phyloP scores from a whole-genome alignment of 148 eudicot genomes.

The Rhododendron griersonianum region DNA sequence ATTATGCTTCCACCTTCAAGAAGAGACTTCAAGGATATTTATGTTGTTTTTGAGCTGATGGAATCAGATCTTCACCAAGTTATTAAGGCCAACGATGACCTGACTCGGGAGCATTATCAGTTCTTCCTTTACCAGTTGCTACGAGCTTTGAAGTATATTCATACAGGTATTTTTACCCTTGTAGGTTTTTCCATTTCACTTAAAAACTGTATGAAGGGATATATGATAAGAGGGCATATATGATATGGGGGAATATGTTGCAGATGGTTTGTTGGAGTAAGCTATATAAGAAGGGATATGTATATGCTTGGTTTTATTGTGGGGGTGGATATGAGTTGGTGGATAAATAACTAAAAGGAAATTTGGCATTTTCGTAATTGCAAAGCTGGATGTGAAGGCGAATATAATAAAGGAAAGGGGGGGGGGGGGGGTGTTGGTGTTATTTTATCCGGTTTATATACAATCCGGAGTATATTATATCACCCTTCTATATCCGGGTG shows the following conservation, averaged over 20 bases:
- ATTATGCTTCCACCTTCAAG: conserved; percentile 66
- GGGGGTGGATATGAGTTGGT: not conserved
- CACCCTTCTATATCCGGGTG: not conserved
- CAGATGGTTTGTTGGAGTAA: not conserved
- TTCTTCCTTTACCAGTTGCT: conserved; percentile 63
- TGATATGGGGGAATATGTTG: not conserved
- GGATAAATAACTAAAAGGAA: not conserved
- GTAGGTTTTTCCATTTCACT: not conserved
- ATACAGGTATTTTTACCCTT: conserved; percentile 36
- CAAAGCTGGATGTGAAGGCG: not conserved
- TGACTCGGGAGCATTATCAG: conserved; percentile 59
- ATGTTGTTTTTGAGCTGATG: conserved; percentile 68
- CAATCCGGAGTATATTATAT: not conserved
- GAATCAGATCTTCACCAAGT: conserved; percentile 76
- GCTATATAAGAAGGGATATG: too few relatives aligned
- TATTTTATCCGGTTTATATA: not conserved
- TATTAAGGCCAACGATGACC: conserved; percentile 65
- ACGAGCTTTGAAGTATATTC: conserved; percentile 61
- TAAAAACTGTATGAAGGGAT: not conserved
- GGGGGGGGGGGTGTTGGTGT: too few relatives aligned
- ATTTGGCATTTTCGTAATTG: not conserved
- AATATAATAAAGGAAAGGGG: too few relatives aligned
- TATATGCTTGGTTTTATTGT: not conserved
- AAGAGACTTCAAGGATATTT: conserved; percentile 60
- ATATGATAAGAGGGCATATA: too few relatives aligned